Conservation (phyloP, 2,329 filamentous ascomycete genomes). For the Cercospora sojina region DNA sequence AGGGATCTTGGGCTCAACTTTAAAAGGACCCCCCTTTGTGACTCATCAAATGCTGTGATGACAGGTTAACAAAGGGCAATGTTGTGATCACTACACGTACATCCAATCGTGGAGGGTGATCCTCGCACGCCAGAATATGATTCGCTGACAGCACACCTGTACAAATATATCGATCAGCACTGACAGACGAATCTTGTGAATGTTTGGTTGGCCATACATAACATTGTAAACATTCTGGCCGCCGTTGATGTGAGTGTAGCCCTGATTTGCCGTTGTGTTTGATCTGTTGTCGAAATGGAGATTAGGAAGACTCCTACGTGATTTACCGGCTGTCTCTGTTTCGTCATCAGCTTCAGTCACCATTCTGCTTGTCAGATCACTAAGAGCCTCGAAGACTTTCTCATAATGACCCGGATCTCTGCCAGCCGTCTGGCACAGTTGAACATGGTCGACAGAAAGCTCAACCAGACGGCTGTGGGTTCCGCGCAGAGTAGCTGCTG, state of each 20-base stretch:
- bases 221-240: constrained; percentile 1
- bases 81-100: not conserved
- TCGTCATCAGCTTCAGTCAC: not conserved
- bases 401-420: constrained; percentile 2
- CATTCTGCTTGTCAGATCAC: not conserved
- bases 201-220: not conserved
- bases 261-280: constrained; percentile 1
- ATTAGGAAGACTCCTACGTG: not conserved
- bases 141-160: not conserved
- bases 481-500: not conserved
- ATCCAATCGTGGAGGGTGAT: not conserved
- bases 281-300: constrained; percentile 4
- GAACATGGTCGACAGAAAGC: not conserved
- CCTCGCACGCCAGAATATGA: not conserved
- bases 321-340: not conserved
- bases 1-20: not conserved
- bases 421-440: constrained; percentile 1
- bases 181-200: not conserved
- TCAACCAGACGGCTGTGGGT: not conserved
- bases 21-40: not conserved
- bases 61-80: not conserved
- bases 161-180: not conserved
- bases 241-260: not conserved
- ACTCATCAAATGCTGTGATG: constrained; percentile 3
- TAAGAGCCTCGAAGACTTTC: not conserved